Evolutionary conservation across 768 basidiomycete genomes (phyloP).

Genomic region (Pleurotus platypus): DNA sequence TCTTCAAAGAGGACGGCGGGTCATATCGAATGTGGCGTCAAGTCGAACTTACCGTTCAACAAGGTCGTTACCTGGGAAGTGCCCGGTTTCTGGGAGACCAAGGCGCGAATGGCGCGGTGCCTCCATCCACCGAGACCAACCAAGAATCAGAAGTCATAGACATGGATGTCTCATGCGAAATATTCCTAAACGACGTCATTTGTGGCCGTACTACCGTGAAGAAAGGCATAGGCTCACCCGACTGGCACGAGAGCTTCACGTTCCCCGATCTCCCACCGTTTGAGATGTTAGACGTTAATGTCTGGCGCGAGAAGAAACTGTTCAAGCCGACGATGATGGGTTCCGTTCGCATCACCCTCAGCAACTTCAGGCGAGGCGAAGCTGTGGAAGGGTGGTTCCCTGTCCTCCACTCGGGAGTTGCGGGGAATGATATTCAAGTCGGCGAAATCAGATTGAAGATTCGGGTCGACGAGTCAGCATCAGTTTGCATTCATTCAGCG

Average conservation of each 20-base stretch:
- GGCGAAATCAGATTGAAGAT: slow-evolving; percentile 77
- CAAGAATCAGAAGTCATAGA: slow-evolving; percentile 53
- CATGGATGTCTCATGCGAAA: slow-evolving; percentile 73
- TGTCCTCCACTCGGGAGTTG: slow-evolving; percentile 49
- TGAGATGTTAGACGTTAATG: slow-evolving; percentile 59
- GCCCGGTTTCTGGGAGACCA: slow-evolving; percentile 30
- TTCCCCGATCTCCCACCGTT: slow-evolving; percentile 80
- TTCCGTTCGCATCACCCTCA: slow-evolving; percentile 57
- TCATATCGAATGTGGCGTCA: slow-evolving; percentile 88
- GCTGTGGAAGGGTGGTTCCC: slow-evolving; percentile 84
- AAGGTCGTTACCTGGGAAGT: slow-evolving; percentile 70
- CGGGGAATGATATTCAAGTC: slow-evolving; percentile 52
- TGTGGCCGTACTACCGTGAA: slow-evolving; percentile 75
- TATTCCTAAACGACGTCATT: slow-evolving; percentile 63
- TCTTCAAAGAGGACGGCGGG: slow-evolving; percentile 58
- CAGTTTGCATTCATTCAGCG: background rate
- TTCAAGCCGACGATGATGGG: slow-evolving; percentile 58
- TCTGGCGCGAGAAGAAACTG: slow-evolving; percentile 69
- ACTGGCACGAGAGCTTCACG: slow-evolving; percentile 81
- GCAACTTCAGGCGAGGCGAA: slow-evolving; percentile 72
- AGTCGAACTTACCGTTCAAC: slow-evolving; percentile 67
- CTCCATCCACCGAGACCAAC: slow-evolving; percentile 21
- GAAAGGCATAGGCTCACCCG: slow-evolving; percentile 59
- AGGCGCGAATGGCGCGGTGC: slow-evolving; percentile 8
- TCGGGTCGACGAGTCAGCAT: slow-evolving; percentile 68